Percentiles rank a stretch among this genome's conserved stretches.
These are phyloP conservation scores for Cicer pinnatifidum DNA, from an alignment of 306 rosid genomes.

Conservation along the genomic window DNA sequence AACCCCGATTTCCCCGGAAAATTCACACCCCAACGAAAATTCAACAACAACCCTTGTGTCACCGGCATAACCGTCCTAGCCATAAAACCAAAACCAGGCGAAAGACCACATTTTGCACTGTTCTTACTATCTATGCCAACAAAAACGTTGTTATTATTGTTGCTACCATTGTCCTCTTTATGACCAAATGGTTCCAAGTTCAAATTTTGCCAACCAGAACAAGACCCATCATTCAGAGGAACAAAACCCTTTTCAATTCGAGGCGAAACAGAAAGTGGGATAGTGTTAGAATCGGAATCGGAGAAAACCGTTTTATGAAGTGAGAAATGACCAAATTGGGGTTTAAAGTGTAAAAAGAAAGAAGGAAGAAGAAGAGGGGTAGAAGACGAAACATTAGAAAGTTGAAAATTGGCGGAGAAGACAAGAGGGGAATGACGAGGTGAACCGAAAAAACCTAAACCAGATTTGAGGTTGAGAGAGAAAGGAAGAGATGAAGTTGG, in stretches of 20 bases:
- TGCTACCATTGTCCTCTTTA: background rate
- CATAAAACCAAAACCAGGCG: constrained; percentile 63
- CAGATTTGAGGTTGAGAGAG: constrained; percentile 82
- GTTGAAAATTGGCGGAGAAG: constrained; percentile 67
- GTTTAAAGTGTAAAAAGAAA: constrained; percentile 77
- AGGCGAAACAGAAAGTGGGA: constrained; percentile 45
- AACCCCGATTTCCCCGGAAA: constrained; percentile 52
- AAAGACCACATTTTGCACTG: constrained; percentile 48
- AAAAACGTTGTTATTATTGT: background rate
- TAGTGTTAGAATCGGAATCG: background rate
- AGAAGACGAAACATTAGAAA: constrained; percentile 36
- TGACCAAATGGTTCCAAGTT: constrained; percentile 62
- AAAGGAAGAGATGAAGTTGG: constrained; percentile 56
- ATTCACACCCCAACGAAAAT: constrained; percentile 70
- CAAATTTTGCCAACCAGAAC: constrained; percentile 72
- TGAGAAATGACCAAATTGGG: constrained; percentile 75
- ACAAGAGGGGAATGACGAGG: constrained; percentile 74
- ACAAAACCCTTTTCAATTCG: constrained; percentile 51
- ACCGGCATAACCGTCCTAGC: constrained; percentile 66
- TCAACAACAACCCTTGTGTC: constrained; percentile 56
- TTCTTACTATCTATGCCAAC: constrained; percentile 48
- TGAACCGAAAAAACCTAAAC: constrained; percentile 79
- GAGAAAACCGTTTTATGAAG: constrained; percentile 66
- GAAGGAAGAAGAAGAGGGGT: constrained; percentile 54
- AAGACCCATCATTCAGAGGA: constrained; percentile 33